phyloP scores from a whole-genome alignment of 1,139 yeast species.

The Suhomyces atakaporum region DNA sequence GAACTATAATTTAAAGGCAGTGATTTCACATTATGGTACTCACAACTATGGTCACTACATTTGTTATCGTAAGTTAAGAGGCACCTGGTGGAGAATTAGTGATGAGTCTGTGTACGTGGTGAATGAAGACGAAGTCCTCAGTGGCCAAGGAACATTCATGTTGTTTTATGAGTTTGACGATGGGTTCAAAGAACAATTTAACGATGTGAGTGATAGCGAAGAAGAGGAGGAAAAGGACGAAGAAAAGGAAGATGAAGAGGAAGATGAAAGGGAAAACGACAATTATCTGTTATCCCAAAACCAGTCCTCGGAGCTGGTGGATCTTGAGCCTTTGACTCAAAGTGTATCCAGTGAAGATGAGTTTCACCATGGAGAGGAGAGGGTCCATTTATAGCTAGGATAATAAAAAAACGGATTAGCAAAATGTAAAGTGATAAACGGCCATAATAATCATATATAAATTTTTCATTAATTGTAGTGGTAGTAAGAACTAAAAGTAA shows the following conservation, averaged over 20 bases:
- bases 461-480: not conserved
- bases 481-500: not conserved
- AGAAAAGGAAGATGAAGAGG: constrained; percentile 17
- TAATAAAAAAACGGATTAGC: too few species aligned
- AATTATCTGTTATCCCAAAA: constrained; percentile 4
- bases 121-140: constrained; percentile 74
- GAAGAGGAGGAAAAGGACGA: constrained; percentile 33
- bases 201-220: constrained; percentile 36
- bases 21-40: constrained; percentile 88
- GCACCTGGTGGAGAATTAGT: constrained; percentile 92
- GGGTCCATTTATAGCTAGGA: constrained; percentile 18
- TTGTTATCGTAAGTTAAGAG: constrained; percentile 76
- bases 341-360: constrained; percentile 9
- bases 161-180: constrained; percentile 71
- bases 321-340: constrained; percentile 7
- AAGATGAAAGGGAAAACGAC: constrained; percentile 15
- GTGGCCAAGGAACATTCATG: constrained; percentile 90
- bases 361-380: constrained; percentile 17
- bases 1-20: constrained; percentile 74
- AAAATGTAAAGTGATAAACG: not conserved
- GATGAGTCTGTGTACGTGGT: constrained; percentile 86
- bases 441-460: too few species aligned
- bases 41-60: constrained; percentile 96
- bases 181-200: constrained; percentile 37
- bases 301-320: constrained; percentile 6